Percentiles rank a stretch among this genome's conserved stretches.
Conservation (phyloP, 257 asterid genomes). For the Penstemon newberryi region DNA sequence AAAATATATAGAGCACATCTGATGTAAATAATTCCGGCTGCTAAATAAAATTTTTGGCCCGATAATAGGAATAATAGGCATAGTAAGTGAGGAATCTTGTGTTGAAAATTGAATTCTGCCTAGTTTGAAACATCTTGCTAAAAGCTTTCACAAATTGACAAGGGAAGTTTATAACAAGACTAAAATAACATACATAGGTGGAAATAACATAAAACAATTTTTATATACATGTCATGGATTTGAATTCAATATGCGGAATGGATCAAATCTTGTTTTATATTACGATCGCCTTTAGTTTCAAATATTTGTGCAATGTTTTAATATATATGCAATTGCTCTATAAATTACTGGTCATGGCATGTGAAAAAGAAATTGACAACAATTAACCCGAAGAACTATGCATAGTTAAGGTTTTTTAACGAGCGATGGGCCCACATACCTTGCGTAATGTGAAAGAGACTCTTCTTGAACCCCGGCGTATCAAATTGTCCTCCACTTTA, state of each 20-base stretch:
- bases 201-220: too few relatives aligned
- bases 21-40: background rate
- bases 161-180: too few relatives aligned
- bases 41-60: too few relatives aligned
- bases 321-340: background rate
- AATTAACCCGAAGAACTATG: background rate
- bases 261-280: too few relatives aligned
- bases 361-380: background rate
- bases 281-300: too few relatives aligned
- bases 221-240: too few relatives aligned
- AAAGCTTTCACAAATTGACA: too few relatives aligned
- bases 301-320: background rate
- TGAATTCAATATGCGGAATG: too few relatives aligned
- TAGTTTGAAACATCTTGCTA: too few relatives aligned
- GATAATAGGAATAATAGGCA: background rate
- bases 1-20: background rate
- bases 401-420: background rate
- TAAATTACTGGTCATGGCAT: background rate
- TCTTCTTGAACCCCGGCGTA: conserved; percentile 78
- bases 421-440: conserved; percentile 38
- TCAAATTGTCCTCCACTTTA: conserved; percentile 58
- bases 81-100: background rate
- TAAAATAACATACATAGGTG: too few relatives aligned
- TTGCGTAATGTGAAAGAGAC: conserved; percentile 92
- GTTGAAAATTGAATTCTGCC: background rate